Conservation (phyloP, 1,284 basidiomycete genomes). For the Phellinidium pouzarii region DNA sequence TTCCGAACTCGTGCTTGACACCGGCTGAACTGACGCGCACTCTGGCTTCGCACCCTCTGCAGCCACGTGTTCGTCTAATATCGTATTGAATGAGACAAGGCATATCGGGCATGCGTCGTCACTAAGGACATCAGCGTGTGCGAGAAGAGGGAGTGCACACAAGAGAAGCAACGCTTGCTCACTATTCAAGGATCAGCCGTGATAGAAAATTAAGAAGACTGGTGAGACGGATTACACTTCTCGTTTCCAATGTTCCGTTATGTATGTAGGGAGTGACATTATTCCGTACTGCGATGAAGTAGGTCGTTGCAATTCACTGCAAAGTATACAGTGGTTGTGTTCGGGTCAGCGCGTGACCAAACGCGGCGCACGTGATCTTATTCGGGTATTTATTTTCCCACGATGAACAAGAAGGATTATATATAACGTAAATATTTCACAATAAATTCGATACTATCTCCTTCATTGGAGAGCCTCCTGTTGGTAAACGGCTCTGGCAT, state of each 20-base stretch:
- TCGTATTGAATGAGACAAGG: constrained; percentile 41
- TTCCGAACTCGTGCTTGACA: neutral
- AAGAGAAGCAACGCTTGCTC: constrained; percentile 6
- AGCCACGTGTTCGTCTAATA: constrained; percentile 31
- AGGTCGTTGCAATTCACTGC: neutral
- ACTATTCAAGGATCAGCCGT: neutral
- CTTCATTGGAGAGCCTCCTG: no score
- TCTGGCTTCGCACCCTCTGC: constrained; percentile 19
- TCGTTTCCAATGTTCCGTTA: constrained; percentile 4
- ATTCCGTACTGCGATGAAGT: neutral
- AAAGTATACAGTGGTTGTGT: neutral
- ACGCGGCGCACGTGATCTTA: neutral
- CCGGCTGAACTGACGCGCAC: constrained; percentile 17
- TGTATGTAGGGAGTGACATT: constrained; percentile 10
- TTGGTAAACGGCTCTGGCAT: no score
- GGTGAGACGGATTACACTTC: constrained; percentile 9
- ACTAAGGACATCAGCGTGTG: neutral
- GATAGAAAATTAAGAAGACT: neutral
- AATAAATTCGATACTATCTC: no score
- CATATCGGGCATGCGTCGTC: constrained; percentile 61
- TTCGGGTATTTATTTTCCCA: neutral
- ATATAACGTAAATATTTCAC: no score
- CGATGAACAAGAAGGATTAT: no score
- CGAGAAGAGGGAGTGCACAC: constrained; percentile 7
- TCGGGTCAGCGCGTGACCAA: neutral